A percentile compares a stretch with the other conserved stretches of the same genome.
These are phyloP conservation scores for Ascoidea tarda DNA, from an alignment of 805 yeast species.

Conservation along the genomic window DNA sequence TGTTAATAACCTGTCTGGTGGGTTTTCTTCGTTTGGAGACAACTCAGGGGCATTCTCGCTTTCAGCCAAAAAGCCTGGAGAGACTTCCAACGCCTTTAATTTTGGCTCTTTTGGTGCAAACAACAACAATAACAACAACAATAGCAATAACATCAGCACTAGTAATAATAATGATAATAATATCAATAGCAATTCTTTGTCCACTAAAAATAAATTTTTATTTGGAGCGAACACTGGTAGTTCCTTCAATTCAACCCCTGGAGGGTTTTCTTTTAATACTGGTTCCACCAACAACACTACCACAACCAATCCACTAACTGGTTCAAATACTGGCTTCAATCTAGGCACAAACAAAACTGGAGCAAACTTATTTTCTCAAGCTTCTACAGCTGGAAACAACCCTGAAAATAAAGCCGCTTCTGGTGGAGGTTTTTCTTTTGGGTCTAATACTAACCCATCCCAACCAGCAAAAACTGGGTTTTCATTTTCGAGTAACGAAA, in stretches of 20 bases:
- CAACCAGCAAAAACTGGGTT: slow-evolving; percentile 6
- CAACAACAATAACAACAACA: slow-evolving; percentile 6
- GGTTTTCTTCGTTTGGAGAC: slow-evolving; percentile 14
- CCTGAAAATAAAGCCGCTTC: slow-evolving; percentile 8
- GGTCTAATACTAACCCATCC: neutral
- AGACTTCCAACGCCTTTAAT: slow-evolving; percentile 2
- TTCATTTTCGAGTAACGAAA: slow-evolving; percentile 13
- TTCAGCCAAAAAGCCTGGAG: slow-evolving; percentile 6
- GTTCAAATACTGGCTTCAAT: slow-evolving; percentile 1
- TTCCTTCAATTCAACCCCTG: neutral
- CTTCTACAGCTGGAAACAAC: slow-evolving; percentile 6
- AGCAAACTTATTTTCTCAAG: slow-evolving; percentile 1
- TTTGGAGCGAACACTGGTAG: slow-evolving; percentile 3
- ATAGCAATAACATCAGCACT: slow-evolving; percentile 17
- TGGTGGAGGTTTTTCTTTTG: slow-evolving; percentile 6
- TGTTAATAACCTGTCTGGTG: slow-evolving; percentile 5
- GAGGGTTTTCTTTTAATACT: neutral
- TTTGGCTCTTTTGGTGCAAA: slow-evolving; percentile 11
- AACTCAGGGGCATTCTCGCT: slow-evolving; percentile 5
- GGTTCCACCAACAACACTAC: neutral
- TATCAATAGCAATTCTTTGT: neutral
- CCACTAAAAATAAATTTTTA: slow-evolving; percentile 4
- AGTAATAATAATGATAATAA: slow-evolving; percentile 2
- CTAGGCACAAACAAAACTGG: neutral
- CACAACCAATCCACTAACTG: neutral